Percentiles rank a stretch among this genome's conserved stretches.
These are phyloP conservation scores for Toxicodendron radicans DNA, from an alignment of 345 rosid genomes.

Conservation along the genomic window DNA sequence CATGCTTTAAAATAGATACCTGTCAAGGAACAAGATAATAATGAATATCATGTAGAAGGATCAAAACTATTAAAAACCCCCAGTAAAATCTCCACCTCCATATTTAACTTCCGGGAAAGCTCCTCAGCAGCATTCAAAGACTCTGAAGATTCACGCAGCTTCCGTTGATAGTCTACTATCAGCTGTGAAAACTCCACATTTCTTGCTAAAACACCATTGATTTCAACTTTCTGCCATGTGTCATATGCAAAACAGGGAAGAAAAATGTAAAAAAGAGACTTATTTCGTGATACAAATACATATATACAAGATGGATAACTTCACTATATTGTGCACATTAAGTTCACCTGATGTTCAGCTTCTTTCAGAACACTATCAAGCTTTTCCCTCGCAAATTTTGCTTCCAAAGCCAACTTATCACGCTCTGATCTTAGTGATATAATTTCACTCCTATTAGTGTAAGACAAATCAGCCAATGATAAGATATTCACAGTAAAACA, in stretches of 20 bases:
- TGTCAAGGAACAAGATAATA: constrained; percentile 26
- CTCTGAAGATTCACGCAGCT: constrained; percentile 76
- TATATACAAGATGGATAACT: background rate
- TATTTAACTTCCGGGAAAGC: constrained; percentile 63
- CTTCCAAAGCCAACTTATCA: constrained; percentile 73
- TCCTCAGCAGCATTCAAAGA: constrained; percentile 76
- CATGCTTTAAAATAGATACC: constrained; percentile 74
- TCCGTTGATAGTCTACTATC: constrained; percentile 75
- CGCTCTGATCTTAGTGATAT: constrained; percentile 69
- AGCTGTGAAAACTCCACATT: constrained; percentile 89
- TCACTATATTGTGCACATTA: background rate
- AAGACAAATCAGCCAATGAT: constrained; percentile 9
- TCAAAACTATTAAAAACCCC: constrained; percentile 5
- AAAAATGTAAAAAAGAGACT: background rate
- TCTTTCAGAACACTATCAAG: constrained; percentile 72
- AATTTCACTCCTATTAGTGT: constrained; percentile 58
- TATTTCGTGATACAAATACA: background rate
- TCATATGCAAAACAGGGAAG: background rate
- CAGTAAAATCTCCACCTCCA: constrained; percentile 60
- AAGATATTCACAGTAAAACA: background rate
- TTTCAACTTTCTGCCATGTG: constrained; percentile 62
- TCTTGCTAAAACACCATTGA: constrained; percentile 61
- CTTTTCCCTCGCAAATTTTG: constrained; percentile 72
- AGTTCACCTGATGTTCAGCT: constrained; percentile 71
- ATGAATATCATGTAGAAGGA: constrained; percentile 20